These are phyloP conservation scores for Lachnellula suecica DNA, from an alignment of 2,329 filamentous ascomycete genomes.

Conservation along the genomic window DNA sequence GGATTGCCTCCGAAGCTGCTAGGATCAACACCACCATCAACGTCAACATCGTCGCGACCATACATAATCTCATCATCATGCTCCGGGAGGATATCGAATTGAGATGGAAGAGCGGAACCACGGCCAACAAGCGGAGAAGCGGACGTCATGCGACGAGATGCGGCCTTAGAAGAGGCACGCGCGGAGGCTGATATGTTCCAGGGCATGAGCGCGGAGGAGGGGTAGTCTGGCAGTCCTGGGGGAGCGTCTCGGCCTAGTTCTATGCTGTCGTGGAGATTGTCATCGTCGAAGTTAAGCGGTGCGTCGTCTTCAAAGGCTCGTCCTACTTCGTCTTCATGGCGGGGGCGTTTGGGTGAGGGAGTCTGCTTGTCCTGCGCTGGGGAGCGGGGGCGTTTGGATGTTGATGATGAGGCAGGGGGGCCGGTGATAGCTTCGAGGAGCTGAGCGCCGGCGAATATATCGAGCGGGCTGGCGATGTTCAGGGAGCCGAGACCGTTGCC, in stretches of 20 bases:
- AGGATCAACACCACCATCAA: not conserved
- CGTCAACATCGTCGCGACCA: constrained; percentile 19
- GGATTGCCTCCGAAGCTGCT: not conserved
- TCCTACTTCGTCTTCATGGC: constrained; percentile 37
- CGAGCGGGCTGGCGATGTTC: constrained; percentile 47
- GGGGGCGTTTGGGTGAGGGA: constrained; percentile 36
- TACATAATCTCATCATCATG: constrained; percentile 26
- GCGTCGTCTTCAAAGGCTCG: constrained; percentile 33
- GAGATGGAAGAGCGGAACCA: constrained; percentile 24
- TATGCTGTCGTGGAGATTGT: constrained; percentile 42
- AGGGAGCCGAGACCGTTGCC: constrained; percentile 44
- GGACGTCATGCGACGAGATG: constrained; percentile 45
- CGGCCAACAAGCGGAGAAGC: constrained; percentile 61
- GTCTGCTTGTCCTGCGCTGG: constrained; percentile 17
- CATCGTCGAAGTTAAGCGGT: constrained; percentile 40
- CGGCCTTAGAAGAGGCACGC: constrained; percentile 21
- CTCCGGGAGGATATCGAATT: constrained; percentile 16
- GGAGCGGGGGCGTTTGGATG: constrained; percentile 17
- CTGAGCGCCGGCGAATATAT: constrained; percentile 55
- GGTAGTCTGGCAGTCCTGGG: constrained; percentile 65
- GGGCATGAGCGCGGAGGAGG: constrained; percentile 60
- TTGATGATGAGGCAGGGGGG: not conserved
- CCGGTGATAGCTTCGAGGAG: constrained; percentile 42
- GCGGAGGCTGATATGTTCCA: constrained; percentile 63
- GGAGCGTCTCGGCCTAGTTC: constrained; percentile 72